Evolutionary conservation across 371 early-diverging fungal genomes (phyloP), one percentile per base, ranked within the genome.

Genomic region (Apophysomyces ossiformis): DNA sequence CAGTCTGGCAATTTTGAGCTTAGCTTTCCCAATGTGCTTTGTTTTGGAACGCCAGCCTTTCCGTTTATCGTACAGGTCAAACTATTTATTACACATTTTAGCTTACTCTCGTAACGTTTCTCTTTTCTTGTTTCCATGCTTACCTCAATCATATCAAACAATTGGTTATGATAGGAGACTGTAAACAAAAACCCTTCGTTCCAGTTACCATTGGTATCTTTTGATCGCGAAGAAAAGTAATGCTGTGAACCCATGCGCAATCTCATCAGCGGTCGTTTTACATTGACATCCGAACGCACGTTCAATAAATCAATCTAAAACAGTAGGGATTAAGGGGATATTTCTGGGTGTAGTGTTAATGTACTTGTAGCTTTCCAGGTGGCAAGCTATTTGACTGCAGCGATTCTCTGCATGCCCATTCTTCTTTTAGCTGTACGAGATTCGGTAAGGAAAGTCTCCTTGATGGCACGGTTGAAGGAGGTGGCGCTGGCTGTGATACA

Each of bases 151-250:
- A 79, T 81, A 59, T 90, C 90, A 75, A 93, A 93, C 16, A 93
- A 79, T 74, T 93, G 93, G 57, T 85, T 81, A 66, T 93, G 93
- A 45, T 89, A 91, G 1, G 91, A 85, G 3, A 93, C 87, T 1
- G 75, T 69, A 46, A 93, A 87, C 67, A 90, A 76, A 62, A 93
- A 93, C 0, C 88, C 87, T 60, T 90, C 91, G 70, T 91, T 89
- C 93, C 93, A 93, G 64, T 85, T 79, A 7, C 92, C 90, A 18
- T 79, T 83, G 9, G 71, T n/a, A 5, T 69, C 44, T 35, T 74
- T 58, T 9, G 76, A 67, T 11, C 70, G 44, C 37, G 72, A 70
- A 2, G 81, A 74, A 59, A 65, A 72, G 43, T 81, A 81, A 50
- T 72, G 70, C 32, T 69, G 69, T 11, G 80, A 63, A 8, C 80